These are phyloP conservation scores for Luffa aegyptiaca DNA, from an alignment of 306 rosid species.

Conservation along the genomic window DNA sequence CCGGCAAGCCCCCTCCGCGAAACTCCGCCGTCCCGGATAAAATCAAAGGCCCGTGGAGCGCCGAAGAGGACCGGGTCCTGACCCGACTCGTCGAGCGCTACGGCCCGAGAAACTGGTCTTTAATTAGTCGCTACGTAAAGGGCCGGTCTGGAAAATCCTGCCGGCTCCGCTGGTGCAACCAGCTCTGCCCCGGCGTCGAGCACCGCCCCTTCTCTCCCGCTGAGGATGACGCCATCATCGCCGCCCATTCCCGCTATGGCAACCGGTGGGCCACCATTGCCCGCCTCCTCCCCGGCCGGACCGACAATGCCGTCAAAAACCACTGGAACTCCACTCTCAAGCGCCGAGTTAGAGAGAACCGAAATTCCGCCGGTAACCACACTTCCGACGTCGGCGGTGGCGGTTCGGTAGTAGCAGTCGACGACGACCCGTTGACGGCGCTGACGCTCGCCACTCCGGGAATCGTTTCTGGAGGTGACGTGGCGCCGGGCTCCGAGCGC, in stretches of 20 bases:
- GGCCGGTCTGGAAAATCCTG: constrained; percentile 96
- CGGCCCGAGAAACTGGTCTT: constrained; percentile 85
- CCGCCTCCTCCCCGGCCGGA: constrained; percentile 75
- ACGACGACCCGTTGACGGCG: constrained; percentile 71
- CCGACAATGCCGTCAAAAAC: constrained; percentile 89
- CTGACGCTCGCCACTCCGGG: constrained; percentile 95
- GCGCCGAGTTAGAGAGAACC: constrained; percentile 33
- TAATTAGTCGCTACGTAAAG: constrained; percentile 69
- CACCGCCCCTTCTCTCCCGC: constrained; percentile 71
- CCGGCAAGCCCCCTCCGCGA: background rate
- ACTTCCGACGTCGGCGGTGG: background rate
- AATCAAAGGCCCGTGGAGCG: constrained; percentile 96
- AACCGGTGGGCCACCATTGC: constrained; percentile 99
- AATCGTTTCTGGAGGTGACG: background rate
- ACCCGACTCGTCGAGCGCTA: constrained; percentile 69
- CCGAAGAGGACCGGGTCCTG: constrained; percentile 75
- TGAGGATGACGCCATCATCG: constrained; percentile 70
- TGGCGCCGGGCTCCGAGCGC: background rate
- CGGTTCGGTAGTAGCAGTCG: background rate
- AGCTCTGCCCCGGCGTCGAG: constrained; percentile 77
- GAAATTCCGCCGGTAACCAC: background rate
- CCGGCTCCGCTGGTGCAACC: constrained; percentile 92
- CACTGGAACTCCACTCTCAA: constrained; percentile 98
- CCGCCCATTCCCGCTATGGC: constrained; percentile 66
- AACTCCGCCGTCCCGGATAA: constrained; percentile 24